Percentiles rank a stretch among this genome's conserved stretches.
Conservation (phyloP, 2,329 filamentous ascomycete species). For the Colletotrichum musae region DNA sequence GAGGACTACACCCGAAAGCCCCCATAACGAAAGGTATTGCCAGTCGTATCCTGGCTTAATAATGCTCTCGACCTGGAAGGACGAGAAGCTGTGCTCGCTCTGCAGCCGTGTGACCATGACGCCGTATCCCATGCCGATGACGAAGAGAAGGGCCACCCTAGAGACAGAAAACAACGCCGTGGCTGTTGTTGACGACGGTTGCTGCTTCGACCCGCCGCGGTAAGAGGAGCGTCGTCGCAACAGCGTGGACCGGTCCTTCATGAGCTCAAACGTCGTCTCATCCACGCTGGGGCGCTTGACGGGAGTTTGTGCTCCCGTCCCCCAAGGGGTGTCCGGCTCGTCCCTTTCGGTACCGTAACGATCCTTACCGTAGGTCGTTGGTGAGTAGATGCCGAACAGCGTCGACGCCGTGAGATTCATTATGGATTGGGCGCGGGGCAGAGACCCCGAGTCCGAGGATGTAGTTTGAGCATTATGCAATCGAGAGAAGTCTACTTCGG, state of each 20-base stretch:
- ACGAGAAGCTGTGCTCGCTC: constrained; percentile 74
- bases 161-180: constrained; percentile 66
- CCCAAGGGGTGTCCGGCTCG: constrained; percentile 81
- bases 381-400: constrained; percentile 90
- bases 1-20: constrained; percentile 80
- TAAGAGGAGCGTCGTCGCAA: constrained; percentile 54
- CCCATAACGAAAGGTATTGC: constrained; percentile 86
- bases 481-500: constrained; percentile 56
- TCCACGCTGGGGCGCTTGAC: constrained; percentile 59
- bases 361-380: constrained; percentile 69
- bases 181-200: constrained; percentile 47
- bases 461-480: constrained; percentile 46
- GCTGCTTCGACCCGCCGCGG: constrained; percentile 47
- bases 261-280: constrained; percentile 60
- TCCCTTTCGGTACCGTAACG: constrained; percentile 59
- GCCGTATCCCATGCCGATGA: constrained; percentile 87
- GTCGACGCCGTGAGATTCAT: constrained; percentile 92
- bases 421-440: constrained; percentile 81
- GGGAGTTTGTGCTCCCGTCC: constrained; percentile 82
- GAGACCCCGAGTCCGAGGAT: constrained; percentile 53
- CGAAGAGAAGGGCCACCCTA: constrained; percentile 78
- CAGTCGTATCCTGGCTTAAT: constrained; percentile 64
- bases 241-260: constrained; percentile 56
- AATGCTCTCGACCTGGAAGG: constrained; percentile 68
- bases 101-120: constrained; percentile 85